Conservation (phyloP, 257 asterid species). For the Nicotiana otophora region DNA sequence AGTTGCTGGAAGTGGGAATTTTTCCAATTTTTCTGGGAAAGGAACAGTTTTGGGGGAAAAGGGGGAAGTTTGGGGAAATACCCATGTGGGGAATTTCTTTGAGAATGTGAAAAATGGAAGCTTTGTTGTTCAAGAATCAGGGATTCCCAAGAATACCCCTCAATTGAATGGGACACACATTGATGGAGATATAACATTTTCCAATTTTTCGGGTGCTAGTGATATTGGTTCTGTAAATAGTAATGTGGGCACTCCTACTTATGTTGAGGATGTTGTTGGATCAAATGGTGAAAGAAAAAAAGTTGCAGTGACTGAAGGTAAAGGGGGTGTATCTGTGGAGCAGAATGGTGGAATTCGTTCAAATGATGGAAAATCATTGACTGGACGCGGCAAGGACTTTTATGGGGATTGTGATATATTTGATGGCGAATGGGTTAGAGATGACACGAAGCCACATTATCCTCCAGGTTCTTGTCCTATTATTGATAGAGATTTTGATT, state of each 20-base stretch:
- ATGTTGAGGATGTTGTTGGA: conserved; percentile 11
- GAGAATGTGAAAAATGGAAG: conserved; percentile 20
- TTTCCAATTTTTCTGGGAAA: conserved; percentile 11
- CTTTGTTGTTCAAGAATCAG: conserved; percentile 20
- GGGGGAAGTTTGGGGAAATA: conserved; percentile 18
- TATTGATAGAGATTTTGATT: conserved; percentile 79
- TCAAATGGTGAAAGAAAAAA: conserved; percentile 1
- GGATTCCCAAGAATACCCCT: conserved; percentile 14
- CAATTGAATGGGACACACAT: conserved; percentile 16
- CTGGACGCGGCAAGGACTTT: conserved; percentile 15
- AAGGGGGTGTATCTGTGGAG: not conserved
- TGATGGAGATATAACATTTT: conserved; percentile 15
- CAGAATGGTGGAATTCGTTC: not conserved
- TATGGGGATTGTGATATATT: conserved; percentile 62
- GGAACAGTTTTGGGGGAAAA: conserved; percentile 21
- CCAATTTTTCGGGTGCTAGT: conserved; percentile 14
- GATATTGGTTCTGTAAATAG: conserved; percentile 16
- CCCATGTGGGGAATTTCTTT: conserved; percentile 30
- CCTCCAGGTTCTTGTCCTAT: conserved; percentile 83
- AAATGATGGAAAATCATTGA: not conserved
- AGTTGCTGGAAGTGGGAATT: conserved; percentile 14
- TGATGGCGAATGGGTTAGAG: conserved; percentile 87
- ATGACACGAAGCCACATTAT: conserved; percentile 64
- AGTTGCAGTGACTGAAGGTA: conserved; percentile 9
- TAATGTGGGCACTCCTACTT: conserved; percentile 12